Conservation (phyloP, 768 basidiomycete genomes). For the Termitomyces sp. region DNA sequence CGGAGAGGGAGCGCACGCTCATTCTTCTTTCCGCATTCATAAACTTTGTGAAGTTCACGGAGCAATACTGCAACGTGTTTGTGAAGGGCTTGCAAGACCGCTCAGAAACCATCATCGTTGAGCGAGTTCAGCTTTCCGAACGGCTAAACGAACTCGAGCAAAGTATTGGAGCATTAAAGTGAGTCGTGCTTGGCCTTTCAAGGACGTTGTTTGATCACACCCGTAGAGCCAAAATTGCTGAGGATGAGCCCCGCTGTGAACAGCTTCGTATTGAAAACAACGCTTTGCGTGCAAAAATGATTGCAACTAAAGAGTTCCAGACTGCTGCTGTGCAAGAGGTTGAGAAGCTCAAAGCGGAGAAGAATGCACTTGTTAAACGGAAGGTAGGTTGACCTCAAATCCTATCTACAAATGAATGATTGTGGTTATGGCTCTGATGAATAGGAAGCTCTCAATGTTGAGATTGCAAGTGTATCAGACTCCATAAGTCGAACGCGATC, state of each 20-base stretch:
- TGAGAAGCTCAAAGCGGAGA: slow-evolving; percentile 68
- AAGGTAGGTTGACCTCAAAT: slow-evolving; percentile 36
- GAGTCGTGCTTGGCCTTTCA: slow-evolving; percentile 15
- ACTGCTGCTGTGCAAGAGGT: slow-evolving; percentile 54
- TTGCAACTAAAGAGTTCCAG: slow-evolving; percentile 65
- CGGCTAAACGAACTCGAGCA: slow-evolving; percentile 44
- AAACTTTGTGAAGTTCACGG: slow-evolving; percentile 89
- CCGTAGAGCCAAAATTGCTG: slow-evolving; percentile 51
- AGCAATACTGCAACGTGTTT: slow-evolving; percentile 59
- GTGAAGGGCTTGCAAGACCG: slow-evolving; percentile 56
- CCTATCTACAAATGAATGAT: background rate
- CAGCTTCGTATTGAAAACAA: slow-evolving; percentile 55
- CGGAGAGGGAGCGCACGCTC: slow-evolving; percentile 70
- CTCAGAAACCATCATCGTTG: slow-evolving; percentile 48
- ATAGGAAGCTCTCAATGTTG: slow-evolving; percentile 57
- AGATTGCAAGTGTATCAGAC: slow-evolving; percentile 54
- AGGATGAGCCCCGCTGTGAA: slow-evolving; percentile 66
- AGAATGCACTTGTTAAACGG: slow-evolving; percentile 53
- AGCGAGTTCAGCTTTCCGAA: slow-evolving; percentile 53
- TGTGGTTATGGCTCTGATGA: background rate
- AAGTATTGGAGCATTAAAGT: slow-evolving; percentile 55
- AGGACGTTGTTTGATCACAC: background rate
- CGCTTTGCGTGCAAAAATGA: slow-evolving; percentile 55
- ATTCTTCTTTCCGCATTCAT: slow-evolving; percentile 81
- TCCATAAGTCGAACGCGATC: slow-evolving; percentile 57